Base-by-base conservation (phyloP, 2,329 filamentous ascomycete genomes). In the Alternaria tenuissima region DNA sequence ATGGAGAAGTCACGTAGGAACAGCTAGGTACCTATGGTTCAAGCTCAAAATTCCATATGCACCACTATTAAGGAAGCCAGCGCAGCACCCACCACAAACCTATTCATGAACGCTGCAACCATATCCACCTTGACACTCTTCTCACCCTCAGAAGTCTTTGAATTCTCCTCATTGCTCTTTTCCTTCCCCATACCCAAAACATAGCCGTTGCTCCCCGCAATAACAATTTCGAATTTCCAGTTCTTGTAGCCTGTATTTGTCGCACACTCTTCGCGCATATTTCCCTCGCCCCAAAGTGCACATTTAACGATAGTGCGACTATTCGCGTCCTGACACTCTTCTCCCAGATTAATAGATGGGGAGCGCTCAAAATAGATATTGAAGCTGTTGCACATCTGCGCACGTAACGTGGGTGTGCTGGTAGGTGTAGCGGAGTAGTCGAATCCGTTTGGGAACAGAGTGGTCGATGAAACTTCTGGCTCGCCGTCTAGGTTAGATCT, bases 331-430 rank as follows among this genome's bases (percentile, higher is more conserved):
- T 22, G 43, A 11, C 58, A 61, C 11, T 38, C 14, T 0, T 48
- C 42, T 1, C 54, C 48, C 6, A 61, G 58, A 14, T 47, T 20
- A 12, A 57, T 41, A 4, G 47, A 16, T 0, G 58, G 58, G 3
- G 58, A 47, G 34, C 58, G 58, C 34, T 61, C 58, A 24, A 52
- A 61, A 14, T 61, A 61, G 7, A 57, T 34, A 36, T 61, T 61
- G 48, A 61, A 57, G n/a, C 57, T 54, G 11, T 38, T 18, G 34
- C 57, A 61, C 8, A 14, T 5, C 12, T 39, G 57, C 14, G 8
- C 12, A 20, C n/a, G 14, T 36, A 6, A 3, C 11, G 14, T 2
- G 4, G 20, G 7, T 16, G 20, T 20, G 24, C n/a, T 18, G 14
- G 20, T 32, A 7, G 18, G 18, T 24, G 18, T 32, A 28, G 14